Evolutionary conservation across 306 rosid genomes (phyloP).

Genomic region (Alnus glutinosa): DNA sequence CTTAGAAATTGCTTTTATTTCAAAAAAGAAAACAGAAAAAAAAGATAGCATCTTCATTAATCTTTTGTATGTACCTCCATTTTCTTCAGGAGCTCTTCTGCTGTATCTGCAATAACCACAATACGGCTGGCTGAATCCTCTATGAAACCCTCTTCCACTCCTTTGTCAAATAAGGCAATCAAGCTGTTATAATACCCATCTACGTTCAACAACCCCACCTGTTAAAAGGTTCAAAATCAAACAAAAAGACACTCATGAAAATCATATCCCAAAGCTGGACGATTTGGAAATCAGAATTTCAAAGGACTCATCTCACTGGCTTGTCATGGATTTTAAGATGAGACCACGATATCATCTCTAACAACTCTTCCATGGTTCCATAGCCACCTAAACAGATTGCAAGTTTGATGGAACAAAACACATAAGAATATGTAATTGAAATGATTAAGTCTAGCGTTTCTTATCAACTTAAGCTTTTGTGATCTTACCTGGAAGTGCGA

Average conservation of each 20-base stretch:
- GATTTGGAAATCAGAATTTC: not conserved
- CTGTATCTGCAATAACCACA: conserved; percentile 56
- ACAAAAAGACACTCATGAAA: not conserved
- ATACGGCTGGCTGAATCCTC: conserved; percentile 56
- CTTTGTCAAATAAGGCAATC: conserved; percentile 63
- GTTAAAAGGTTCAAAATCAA: conserved; percentile 14
- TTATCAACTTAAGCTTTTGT: no score
- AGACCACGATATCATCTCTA: conserved; percentile 51
- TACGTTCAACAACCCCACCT: conserved; percentile 74
- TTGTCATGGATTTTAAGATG: conserved; percentile 47
- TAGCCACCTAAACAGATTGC: conserved; percentile 39
- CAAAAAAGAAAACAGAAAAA: not conserved
- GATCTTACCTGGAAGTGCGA: conserved; percentile 64
- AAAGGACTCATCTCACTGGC: conserved; percentile 25
- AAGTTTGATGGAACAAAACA: conserved; percentile 1
- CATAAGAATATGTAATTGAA: not conserved
- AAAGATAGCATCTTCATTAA: not conserved
- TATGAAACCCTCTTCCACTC: conserved; percentile 74
- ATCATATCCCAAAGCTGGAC: conserved; percentile 4
- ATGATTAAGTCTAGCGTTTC: no score
- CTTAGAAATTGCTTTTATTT: not conserved
- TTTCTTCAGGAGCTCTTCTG: conserved; percentile 51
- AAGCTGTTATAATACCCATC: conserved; percentile 66
- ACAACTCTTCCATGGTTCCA: conserved; percentile 52
- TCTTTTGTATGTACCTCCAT: conserved; percentile 50